Evolutionary conservation across 2,329 filamentous ascomycete species (phyloP), one percentile per base, ranked within the genome.

Genomic region (Fusarium sp.): DNA sequence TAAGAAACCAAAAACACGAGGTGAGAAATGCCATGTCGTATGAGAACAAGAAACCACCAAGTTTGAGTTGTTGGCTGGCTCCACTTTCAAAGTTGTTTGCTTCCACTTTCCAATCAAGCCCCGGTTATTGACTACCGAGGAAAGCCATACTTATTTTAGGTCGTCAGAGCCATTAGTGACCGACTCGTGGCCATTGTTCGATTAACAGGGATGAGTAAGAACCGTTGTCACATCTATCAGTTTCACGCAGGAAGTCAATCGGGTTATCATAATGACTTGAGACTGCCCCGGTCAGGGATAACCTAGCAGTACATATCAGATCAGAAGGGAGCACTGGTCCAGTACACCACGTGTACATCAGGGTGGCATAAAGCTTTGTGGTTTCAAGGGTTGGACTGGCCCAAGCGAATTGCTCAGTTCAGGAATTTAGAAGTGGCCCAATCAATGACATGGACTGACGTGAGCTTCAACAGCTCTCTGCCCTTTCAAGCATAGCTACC

Each of bases 241-340:
- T 62, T 29, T 41, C 36, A 20, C 33, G 23, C 33, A 14, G 23
- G 39, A 35, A 36, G 37, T 52, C 21, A 37, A 41, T 51, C 41
- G 56, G 50, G 35, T 54, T 58, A 49, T 48, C 49, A 46, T 51
- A 29, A 39, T 43, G 18, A 36, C 39, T 20, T 39, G 33, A 57
- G 20, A 36, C 35, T 35, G 18, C 6, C 42, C 17, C 29, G 15
- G 13, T 13, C 40, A 29, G 29, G 36, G 41, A 61, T 47, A 27
- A 11, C 29, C 23, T 21, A 25, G 35, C 41, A 20, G 13, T 37
- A 41, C 29, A 31, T 31, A 31, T 40, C 21, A 45, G 13, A 36
- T 53, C 27, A 35, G 27, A 18, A 17, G 31, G 11, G 39, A 40
- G 10, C 20, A 18, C 33, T 42, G 21, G 33, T 27, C 23, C 45